phyloP scores from a whole-genome alignment of 2,329 filamentous ascomycete genomes.

The Colletotrichum sp. region DNA sequence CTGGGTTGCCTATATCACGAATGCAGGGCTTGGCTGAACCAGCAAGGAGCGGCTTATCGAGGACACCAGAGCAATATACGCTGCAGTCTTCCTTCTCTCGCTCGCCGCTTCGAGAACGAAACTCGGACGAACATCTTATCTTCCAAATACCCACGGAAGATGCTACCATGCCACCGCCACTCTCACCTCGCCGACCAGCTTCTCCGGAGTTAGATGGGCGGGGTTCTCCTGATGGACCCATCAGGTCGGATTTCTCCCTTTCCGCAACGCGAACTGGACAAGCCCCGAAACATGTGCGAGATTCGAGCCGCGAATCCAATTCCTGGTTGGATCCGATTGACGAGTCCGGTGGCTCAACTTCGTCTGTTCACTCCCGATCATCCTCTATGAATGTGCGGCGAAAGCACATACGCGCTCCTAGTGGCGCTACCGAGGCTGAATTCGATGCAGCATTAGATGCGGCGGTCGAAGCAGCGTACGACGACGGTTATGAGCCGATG shows the following conservation, averaged over 20 bases:
- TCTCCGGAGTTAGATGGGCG: conserved; percentile 35
- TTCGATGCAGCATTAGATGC: conserved; percentile 95
- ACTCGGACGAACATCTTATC: conserved; percentile 31
- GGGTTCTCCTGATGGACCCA: conserved; percentile 24
- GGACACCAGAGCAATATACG: conserved; percentile 29
- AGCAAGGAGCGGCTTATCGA: conserved; percentile 16
- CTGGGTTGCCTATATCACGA: conserved; percentile 21
- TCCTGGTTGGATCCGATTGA: conserved; percentile 96
- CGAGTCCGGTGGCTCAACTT: conserved; percentile 82
- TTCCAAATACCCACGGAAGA: conserved; percentile 58
- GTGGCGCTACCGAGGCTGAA: conserved; percentile 81
- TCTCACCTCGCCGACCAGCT: conserved; percentile 67
- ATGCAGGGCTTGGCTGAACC: neutral
- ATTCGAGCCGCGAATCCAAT: conserved; percentile 78
- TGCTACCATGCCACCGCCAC: conserved; percentile 71
- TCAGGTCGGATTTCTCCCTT: conserved; percentile 41
- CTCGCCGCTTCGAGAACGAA: conserved; percentile 47
- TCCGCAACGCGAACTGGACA: conserved; percentile 27
- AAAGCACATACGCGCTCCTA: conserved; percentile 72
- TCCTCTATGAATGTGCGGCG: conserved; percentile 73
- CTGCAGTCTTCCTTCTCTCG: conserved; percentile 61
- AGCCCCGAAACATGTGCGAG: conserved; percentile 51
- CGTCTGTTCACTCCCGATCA: conserved; percentile 81
- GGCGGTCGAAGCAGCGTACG: conserved; percentile 94
- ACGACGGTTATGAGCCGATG: conserved; percentile 84